Conservation (phyloP, 1,284 basidiomycete species). For the Grifola frondosa region DNA sequence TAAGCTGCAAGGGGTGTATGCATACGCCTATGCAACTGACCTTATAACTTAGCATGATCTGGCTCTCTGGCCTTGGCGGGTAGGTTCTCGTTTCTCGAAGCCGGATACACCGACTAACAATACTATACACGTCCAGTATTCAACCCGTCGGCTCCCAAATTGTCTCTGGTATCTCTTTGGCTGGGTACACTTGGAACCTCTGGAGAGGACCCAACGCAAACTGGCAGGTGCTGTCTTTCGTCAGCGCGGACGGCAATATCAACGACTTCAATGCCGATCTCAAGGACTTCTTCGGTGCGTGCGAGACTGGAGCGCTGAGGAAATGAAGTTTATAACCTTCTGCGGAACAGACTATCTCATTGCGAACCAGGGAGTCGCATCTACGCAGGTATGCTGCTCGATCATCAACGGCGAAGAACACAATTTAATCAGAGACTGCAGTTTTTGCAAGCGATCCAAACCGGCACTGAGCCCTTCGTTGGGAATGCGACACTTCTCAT, state of each 20-base stretch:
- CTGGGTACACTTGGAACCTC: conserved; percentile 54
- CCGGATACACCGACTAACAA: not conserved
- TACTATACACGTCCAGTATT: too few relatives aligned
- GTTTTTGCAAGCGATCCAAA: conserved; percentile 63
- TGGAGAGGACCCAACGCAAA: conserved; percentile 56
- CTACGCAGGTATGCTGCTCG: conserved; percentile 23
- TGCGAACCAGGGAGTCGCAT: conserved; percentile 26
- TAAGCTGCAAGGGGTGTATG: conserved; percentile 22
- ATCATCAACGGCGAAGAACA: too few relatives aligned
- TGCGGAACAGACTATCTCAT: conserved; percentile 29
- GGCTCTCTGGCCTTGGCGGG: conserved; percentile 61
- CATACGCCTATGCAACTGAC: not conserved
- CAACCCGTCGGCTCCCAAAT: conserved; percentile 55
- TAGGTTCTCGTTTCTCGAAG: conserved; percentile 24
- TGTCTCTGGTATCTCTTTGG: conserved; percentile 41
- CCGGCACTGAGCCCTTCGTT: conserved; percentile 73
- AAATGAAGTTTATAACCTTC: too few relatives aligned
- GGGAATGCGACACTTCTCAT: conserved; percentile 35
- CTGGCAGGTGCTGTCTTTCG: conserved; percentile 59
- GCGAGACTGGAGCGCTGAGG: not conserved
- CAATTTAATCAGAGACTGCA: conserved; percentile 21
- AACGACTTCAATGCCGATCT: conserved; percentile 54
- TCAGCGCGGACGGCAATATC: conserved; percentile 48
- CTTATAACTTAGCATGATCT: conserved; percentile 48
- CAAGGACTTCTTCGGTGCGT: conserved; percentile 54